phyloP scores from a whole-genome alignment of 2,329 filamentous ascomycete genomes.

The Nothopassalora personata region DNA sequence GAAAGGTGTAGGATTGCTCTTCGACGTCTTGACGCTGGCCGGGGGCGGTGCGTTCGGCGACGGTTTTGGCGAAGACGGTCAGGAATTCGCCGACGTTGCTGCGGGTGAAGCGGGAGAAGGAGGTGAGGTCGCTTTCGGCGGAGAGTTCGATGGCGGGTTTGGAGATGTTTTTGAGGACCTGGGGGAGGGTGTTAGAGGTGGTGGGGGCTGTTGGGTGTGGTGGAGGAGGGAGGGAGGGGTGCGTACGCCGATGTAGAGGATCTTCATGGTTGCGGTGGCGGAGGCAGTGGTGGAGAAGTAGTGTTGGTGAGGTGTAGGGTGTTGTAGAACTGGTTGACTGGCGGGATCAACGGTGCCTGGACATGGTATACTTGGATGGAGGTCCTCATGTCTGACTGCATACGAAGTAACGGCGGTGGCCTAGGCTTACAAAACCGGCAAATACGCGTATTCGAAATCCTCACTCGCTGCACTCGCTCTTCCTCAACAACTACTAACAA shows the following conservation, averaged over 20 bases:
- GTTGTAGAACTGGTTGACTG: not conserved
- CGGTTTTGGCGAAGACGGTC: constrained; percentile 78
- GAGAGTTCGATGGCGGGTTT: constrained; percentile 73
- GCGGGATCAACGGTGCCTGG: not conserved
- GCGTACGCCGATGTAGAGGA: constrained; percentile 80
- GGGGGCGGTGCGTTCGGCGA: constrained; percentile 77
- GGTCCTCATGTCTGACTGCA: not conserved
- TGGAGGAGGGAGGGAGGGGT: constrained; percentile 13
- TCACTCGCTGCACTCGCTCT: too few relatives aligned
- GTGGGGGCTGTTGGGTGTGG: constrained; percentile 11
- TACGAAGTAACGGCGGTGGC: too few relatives aligned
- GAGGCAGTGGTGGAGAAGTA: not conserved
- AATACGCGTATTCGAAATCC: too few relatives aligned
- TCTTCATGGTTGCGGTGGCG: constrained; percentile 61
- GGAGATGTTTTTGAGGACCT: constrained; percentile 77
- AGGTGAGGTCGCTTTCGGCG: constrained; percentile 69
- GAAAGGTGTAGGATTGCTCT: constrained; percentile 67
- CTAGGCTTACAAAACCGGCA: too few relatives aligned
- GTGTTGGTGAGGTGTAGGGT: not conserved
- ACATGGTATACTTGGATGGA: not conserved
- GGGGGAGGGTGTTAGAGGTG: constrained; percentile 22
- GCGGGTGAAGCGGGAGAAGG: constrained; percentile 75
- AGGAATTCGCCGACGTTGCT: constrained; percentile 62
- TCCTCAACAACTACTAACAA: too few relatives aligned
- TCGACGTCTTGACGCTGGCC: constrained; percentile 76